phyloP scores from a whole-genome alignment of 495 filamentous ascomycete species.

The Aspergillus heteromorphus region DNA sequence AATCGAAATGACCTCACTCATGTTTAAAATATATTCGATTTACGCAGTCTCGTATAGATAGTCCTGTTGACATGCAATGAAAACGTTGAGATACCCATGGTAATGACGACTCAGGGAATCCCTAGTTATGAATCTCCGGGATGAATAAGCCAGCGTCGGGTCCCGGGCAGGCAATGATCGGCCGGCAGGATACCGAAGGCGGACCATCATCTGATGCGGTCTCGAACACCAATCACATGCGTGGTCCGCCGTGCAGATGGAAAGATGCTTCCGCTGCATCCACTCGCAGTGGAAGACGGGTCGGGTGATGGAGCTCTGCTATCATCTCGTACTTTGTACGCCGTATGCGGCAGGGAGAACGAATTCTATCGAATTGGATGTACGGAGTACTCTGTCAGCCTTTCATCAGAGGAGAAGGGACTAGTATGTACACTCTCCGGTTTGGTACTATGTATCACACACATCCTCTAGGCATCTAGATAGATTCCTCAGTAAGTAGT shows the following conservation, averaged over 20 bases:
- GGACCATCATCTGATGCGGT: neutral
- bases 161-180: neutral
- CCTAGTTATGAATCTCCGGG: no score
- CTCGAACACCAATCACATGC: constrained; percentile 1
- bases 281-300: neutral
- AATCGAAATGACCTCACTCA: neutral
- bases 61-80: constrained; percentile 8
- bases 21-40: neutral
- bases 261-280: neutral
- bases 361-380: no score
- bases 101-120: neutral
- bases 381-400: no score
- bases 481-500: no score
- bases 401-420: no score
- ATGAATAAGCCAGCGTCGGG: neutral
- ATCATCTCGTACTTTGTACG: neutral
- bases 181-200: neutral
- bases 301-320: neutral
- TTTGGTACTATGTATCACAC: no score
- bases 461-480: no score
- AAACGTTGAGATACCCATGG: constrained; percentile 11
- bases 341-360: no score
- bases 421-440: no score
- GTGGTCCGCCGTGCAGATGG: neutral
- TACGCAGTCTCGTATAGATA: neutral